Base-by-base conservation (phyloP, 768 basidiomycete species). In the Albatrellus ellisii region DNA sequence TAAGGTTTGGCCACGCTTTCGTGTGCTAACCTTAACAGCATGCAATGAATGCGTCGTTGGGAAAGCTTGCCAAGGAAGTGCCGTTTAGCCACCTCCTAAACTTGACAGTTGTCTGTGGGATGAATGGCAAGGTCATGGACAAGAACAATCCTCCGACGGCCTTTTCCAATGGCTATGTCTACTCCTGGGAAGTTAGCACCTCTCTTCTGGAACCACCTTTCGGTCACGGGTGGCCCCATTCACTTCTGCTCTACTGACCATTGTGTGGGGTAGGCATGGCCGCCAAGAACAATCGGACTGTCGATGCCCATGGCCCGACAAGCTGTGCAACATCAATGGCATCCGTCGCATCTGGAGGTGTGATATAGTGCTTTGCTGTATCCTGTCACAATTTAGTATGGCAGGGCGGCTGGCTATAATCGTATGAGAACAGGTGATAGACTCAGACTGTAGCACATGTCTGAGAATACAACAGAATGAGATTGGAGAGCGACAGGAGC, bases 111-210 rank as follows among this genome's bases (percentile, higher is more conserved):
- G 92, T 98, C 12, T 98, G 95, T 56, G 63, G 77, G 40, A 71
- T 97, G 54, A 89, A 75, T 48, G 91, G 94, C 20, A 79, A 80
- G 57, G 91, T 98, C 43, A 94, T 98, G 82, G 85, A 95, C 53
- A 91, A 79, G 49, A 79, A 90, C 56, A 92, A 92, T 52, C 79
- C 82, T 69, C 89, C 92, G 0, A 73, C 95, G 79, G 82, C 78
- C 9, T 87, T 95, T 51, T 84, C 90, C 2, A 77, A 87, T 47
- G 92, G 94, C 14, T 70, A 81, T 53, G 92, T 97, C 28, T 97
- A 97, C 59, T 92, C 89, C n/a, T 67, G 75, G 59, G 86, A 91
- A 71, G 92, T 86, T 52, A 20, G 34, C 22, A 26, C 27, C 18
- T 18, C 27, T 15, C 2, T 35, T 26, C n/a, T n/a, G n/a, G n/a